Base-by-base conservation (phyloP, 257 asterid genomes). In the Gardenia jasminoides region DNA sequence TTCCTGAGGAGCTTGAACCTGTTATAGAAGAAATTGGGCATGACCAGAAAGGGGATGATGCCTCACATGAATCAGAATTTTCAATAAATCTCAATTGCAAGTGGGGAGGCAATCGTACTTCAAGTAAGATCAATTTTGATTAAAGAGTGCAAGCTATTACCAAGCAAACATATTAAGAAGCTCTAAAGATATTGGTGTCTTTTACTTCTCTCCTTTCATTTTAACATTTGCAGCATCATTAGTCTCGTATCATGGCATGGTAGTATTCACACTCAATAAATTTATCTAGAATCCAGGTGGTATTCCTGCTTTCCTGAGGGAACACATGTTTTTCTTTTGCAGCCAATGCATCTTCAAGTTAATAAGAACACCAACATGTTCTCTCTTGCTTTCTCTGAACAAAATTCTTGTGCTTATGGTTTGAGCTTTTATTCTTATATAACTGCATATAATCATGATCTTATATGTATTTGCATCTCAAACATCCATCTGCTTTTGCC, bases 1-100 rank as follows among this genome's bases (percentile, higher is more conserved):
- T 85, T 74, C 90, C 93, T 2, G 96, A 90, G 16, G 64, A 83
- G 80, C 79, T 81, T 58, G 84, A 83, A 76, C 69, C 80, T 72
- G 46, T 73, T 77, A 20, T 82, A 78, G 83, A 80, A 70, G 88
- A 78, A 33, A 61, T 7, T n/a, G 54, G 28, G 54, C 39, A 73
- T 28, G 84, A 67, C 69, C 69, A 72, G 47, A 75, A 74, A 83
- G 80, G 46, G n/a, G 83, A 75, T 43, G 76, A 85, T 70, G 74
- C 74, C 78, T 74, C 86, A 72, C 78, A 78, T 3, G 56, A 81
- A 72, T 72, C 89, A 47, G 82, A 58, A 33, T 36, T 17, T 65
- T 54, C 74, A 64, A 43, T 13, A 50, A 67, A 68, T 67, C 77
- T 83, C 54, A 20, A 64, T 64, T 46, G 77, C 50, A 80, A 73